Evolutionary conservation across 108 stramenopile species (phyloP).

Genomic region (Nitzschia sp.): DNA sequence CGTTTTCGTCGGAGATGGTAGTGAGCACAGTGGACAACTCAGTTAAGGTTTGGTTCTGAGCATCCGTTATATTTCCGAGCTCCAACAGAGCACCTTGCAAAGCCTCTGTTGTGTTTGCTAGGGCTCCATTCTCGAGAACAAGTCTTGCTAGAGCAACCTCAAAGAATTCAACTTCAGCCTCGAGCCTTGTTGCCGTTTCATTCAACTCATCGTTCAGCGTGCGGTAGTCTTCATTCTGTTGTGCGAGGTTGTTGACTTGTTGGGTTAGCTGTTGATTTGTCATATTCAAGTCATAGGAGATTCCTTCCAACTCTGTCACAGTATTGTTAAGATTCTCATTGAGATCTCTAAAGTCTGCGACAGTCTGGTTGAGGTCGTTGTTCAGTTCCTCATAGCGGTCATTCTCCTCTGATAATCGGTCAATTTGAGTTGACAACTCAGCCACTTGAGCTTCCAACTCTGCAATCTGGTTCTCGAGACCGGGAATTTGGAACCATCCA

Average conservation of each 20-base stretch:
- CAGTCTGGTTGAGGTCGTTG: constrained; percentile 23
- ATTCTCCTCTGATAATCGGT: constrained; percentile 28
- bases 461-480: constrained; percentile 35
- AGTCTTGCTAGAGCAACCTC: constrained; percentile 17
- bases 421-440: constrained; percentile 26
- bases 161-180: constrained; percentile 21
- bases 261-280: constrained; percentile 16
- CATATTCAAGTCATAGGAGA: constrained; percentile 16
- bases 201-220: constrained; percentile 28
- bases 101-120: constrained; percentile 20
- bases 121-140: constrained; percentile 17
- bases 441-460: constrained; percentile 35
- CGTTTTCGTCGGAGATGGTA: constrained; percentile 27
- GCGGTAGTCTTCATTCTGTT: constrained; percentile 17
- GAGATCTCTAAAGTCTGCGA: constrained; percentile 15
- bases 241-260: constrained; percentile 16
- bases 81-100: constrained; percentile 1
- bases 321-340: constrained; percentile 29
- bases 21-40: constrained; percentile 7
- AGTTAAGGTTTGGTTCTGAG: constrained; percentile 19
- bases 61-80: constrained; percentile 7
- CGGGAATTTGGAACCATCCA: constrained; percentile 42
- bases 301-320: constrained; percentile 9
- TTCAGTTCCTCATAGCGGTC: constrained; percentile 32
- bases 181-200: constrained; percentile 9